Evolutionary conservation across 2,329 filamentous ascomycete genomes (phyloP).

Genomic region (Verticillium nubilum): DNA sequence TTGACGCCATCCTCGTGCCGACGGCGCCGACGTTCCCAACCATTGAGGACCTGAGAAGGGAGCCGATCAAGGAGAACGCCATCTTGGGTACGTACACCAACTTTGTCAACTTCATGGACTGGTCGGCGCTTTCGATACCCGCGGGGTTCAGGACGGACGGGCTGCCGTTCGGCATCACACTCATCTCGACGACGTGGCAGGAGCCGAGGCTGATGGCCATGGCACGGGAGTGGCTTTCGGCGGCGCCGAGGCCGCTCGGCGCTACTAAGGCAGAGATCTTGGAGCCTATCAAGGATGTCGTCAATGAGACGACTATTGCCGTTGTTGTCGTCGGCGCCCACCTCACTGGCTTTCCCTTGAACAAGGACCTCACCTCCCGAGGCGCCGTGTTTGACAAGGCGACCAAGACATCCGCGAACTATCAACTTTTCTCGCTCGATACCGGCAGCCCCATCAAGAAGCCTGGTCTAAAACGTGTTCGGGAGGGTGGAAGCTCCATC

Average conservation of each 20-base stretch:
- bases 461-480: slow-evolving; percentile 24
- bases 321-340: slow-evolving; percentile 30
- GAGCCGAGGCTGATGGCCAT: slow-evolving; percentile 23
- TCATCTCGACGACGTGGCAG: slow-evolving; percentile 29
- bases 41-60: slow-evolving; percentile 40
- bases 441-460: slow-evolving; percentile 16
- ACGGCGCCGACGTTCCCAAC: slow-evolving; percentile 49
- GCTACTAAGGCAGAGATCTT: slow-evolving; percentile 17
- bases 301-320: slow-evolving; percentile 11
- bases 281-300: neutral
- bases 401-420: slow-evolving; percentile 22
- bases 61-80: slow-evolving; percentile 50
- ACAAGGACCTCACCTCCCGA: slow-evolving; percentile 23
- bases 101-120: slow-evolving; percentile 56
- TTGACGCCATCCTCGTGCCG: slow-evolving; percentile 49
- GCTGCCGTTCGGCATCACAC: slow-evolving; percentile 30
- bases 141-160: slow-evolving; percentile 34
- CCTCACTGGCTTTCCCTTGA: slow-evolving; percentile 26
- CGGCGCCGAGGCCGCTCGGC: slow-evolving; percentile 16
- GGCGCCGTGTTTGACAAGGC: slow-evolving; percentile 17
- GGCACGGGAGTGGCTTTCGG: slow-evolving; percentile 21
- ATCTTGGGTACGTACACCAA: slow-evolving; percentile 52
- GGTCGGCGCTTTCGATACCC: slow-evolving; percentile 48
- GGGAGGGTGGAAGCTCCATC: slow-evolving; percentile 18
- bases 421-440: slow-evolving; percentile 22